Percentiles rank a stretch among this genome's conserved stretches.
phyloP scores from a whole-genome alignment of 345 rosid genomes.

The Eutrema japonicum region DNA sequence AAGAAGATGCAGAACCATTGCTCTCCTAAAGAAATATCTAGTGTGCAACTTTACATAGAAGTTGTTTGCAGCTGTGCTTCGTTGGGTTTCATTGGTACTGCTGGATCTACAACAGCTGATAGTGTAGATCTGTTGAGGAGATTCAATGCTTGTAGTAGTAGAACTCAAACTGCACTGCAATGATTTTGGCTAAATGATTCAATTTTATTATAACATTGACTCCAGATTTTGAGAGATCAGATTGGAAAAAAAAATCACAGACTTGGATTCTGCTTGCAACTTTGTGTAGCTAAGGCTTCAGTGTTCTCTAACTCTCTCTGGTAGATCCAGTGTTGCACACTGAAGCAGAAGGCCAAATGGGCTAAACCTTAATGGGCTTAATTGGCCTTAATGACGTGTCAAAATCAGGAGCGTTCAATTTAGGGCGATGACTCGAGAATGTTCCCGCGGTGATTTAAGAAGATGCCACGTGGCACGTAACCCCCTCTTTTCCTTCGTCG shows the following conservation, averaged over 20 bases:
- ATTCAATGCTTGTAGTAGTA: conserved; percentile 47
- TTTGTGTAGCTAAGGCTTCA: neutral
- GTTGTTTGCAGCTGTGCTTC: conserved; percentile 85
- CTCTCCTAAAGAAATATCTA: conserved; percentile 45
- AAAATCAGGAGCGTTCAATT: conserved; percentile 15
- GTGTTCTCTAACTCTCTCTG: neutral
- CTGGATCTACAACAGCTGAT: conserved; percentile 86
- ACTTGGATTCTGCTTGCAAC: conserved; percentile 1
- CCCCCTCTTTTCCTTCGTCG: conserved; percentile 37
- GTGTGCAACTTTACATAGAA: conserved; percentile 69
- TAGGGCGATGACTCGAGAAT: conserved; percentile 30
- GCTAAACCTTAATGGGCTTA: neutral
- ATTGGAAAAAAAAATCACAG: neutral
- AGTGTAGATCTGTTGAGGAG: conserved; percentile 76
- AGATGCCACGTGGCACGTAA: conserved; percentile 23
- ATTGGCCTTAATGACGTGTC: conserved; percentile 10
- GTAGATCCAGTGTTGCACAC: neutral
- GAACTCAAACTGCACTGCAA: conserved; percentile 8
- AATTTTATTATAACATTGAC: neutral
- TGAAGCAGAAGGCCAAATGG: neutral
- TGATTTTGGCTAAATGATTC: neutral
- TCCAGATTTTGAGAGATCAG: neutral
- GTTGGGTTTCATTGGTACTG: conserved; percentile 84
- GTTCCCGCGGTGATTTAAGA: conserved; percentile 32
- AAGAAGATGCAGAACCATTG: conserved; percentile 50